A percentile compares a stretch with the other conserved stretches of the same genome.
These are phyloP conservation scores for Nothopassalora personata DNA, from an alignment of 2,329 filamentous ascomycete species.

Conservation along the genomic window DNA sequence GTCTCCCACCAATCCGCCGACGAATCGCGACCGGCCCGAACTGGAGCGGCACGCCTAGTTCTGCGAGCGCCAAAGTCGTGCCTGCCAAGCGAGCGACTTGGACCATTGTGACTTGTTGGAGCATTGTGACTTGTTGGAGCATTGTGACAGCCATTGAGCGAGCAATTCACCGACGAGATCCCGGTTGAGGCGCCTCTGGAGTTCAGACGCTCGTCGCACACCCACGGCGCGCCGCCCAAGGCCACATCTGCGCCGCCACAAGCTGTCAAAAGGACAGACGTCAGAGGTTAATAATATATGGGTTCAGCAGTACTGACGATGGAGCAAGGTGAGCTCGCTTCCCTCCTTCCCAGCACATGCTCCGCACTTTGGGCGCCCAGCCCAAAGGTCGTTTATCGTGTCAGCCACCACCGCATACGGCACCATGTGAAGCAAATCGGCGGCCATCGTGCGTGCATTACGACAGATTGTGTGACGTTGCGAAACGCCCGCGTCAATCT, in stretches of 20 bases:
- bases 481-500: slow-evolving; percentile 4
- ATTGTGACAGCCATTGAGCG: background rate
- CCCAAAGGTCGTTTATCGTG: slow-evolving; percentile 6
- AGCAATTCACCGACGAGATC: background rate
- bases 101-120: too few relatives aligned
- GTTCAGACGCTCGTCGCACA: background rate
- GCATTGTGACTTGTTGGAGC: too few relatives aligned
- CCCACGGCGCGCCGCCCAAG: background rate
- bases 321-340: slow-evolving; percentile 30
- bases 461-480: slow-evolving; percentile 14
- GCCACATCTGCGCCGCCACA: background rate
- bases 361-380: slow-evolving; percentile 10
- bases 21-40: slow-evolving; percentile 16
- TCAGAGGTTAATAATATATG: slow-evolving; percentile 16
- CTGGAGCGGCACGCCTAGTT: slow-evolving; percentile 7
- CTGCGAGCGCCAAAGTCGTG: slow-evolving; percentile 6
- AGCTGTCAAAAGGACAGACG: slow-evolving; percentile 1
- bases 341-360: slow-evolving; percentile 20
- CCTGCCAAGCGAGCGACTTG: slow-evolving; percentile 2
- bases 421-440: background rate
- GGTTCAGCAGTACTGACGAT: slow-evolving; percentile 22
- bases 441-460: slow-evolving; percentile 11
- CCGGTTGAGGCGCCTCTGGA: background rate
- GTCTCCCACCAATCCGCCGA: slow-evolving; percentile 13
- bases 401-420: background rate